Percentiles rank a stretch among this genome's conserved stretches.
Evolutionary conservation across 805 yeast genomes (phyloP).

Genomic region (Wickerhamomyces bisporus): DNA sequence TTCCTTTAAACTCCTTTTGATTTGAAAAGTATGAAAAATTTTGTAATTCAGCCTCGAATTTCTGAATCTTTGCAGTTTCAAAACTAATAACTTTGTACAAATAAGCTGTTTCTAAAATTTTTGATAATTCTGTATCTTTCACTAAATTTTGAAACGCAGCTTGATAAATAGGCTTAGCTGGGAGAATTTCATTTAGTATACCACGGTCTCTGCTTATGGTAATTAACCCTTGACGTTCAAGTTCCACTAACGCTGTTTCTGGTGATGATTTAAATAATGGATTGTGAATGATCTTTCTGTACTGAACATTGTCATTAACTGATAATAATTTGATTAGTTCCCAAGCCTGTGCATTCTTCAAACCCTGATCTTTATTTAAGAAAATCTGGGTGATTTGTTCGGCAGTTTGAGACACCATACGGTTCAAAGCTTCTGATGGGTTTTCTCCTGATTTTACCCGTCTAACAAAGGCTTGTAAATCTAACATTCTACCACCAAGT

Average conservation of each 20-base stretch:
- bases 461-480: constrained; percentile 83
- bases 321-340: constrained; percentile 63
- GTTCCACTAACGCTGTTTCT: constrained; percentile 51
- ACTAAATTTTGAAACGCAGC: constrained; percentile 74
- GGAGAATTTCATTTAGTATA: constrained; percentile 53
- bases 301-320: constrained; percentile 38
- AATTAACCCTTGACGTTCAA: constrained; percentile 78
- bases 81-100: constrained; percentile 46
- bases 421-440: constrained; percentile 68
- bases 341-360: constrained; percentile 87
- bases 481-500: constrained; percentile 93
- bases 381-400: constrained; percentile 85
- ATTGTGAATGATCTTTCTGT: constrained; percentile 45
- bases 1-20: constrained; percentile 48
- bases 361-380: constrained; percentile 44
- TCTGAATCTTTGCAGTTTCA: constrained; percentile 58
- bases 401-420: constrained; percentile 79
- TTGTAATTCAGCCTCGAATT: constrained; percentile 68
- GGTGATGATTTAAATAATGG: constrained; percentile 58
- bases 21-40: constrained; percentile 47
- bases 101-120: constrained; percentile 60
- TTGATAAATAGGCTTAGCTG: constrained; percentile 80
- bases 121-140: constrained; percentile 48
- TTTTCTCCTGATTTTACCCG: constrained; percentile 85
- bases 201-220: constrained; percentile 74